phyloP scores from a whole-genome alignment of 306 rosid species.

The Fragaria nilgerrensis region DNA sequence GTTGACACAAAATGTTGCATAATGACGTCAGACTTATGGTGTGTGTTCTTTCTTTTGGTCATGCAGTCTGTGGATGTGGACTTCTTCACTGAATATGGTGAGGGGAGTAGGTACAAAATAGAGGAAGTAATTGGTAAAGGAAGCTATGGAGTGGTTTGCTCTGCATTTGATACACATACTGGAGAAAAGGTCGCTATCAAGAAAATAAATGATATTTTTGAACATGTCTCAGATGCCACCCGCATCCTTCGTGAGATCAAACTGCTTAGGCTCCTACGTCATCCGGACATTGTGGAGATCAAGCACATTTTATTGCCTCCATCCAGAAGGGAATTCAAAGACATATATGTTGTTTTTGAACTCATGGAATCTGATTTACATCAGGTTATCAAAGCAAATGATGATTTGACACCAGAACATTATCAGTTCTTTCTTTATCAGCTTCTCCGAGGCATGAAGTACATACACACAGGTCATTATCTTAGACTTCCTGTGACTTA shows the following conservation, averaged over 20 bases:
- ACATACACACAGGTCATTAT: conserved; percentile 88
- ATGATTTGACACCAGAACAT: conserved; percentile 96
- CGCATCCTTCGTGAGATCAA: conserved; percentile 99
- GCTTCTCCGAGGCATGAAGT: conserved; percentile 97
- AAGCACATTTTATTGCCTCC: conserved; percentile 97
- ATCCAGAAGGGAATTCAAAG: conserved; percentile 98
- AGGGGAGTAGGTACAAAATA: conserved; percentile 93
- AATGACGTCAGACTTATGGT: conserved; percentile 7
- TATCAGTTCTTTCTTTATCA: conserved; percentile 99
- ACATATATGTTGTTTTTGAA: conserved; percentile 96
- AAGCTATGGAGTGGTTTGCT: conserved; percentile 98
- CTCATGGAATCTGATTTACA: conserved; percentile 99
- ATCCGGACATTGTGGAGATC: conserved; percentile 98
- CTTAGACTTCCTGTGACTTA: conserved; percentile 14
- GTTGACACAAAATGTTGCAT: neutral
- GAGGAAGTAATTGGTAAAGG: conserved; percentile 99
- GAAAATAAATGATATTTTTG: conserved; percentile 97
- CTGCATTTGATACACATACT: conserved; percentile 86
- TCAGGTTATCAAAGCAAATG: conserved; percentile 99
- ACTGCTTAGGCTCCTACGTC: conserved; percentile 92
- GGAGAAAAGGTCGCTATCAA: conserved; percentile 97
- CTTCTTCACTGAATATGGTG: conserved; percentile 98
- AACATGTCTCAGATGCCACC: conserved; percentile 97
- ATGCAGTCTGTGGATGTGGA: conserved; percentile 91
- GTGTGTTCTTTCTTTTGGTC: conserved; percentile 29